Evolutionary conservation across 1,284 basidiomycete species (phyloP), one percentile per base, ranked within the genome.

Genomic region (Retiboletus flavoniger): DNA sequence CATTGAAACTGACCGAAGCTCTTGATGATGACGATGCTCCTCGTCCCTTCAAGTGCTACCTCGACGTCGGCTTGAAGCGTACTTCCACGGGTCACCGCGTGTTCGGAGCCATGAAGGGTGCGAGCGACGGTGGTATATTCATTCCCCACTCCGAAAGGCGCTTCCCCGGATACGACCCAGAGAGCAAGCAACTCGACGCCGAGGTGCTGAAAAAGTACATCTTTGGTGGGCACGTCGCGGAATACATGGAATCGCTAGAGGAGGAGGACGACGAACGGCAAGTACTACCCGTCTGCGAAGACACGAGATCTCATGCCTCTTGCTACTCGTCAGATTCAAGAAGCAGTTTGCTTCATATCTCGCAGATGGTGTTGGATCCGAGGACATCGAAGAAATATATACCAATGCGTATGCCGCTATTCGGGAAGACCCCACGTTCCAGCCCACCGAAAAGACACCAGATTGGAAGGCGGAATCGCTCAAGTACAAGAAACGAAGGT

Each of bases 221-320:
- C 75, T 94, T 85, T 70, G 96, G 95, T 74, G 95, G 95, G 53
- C 95, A 99, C 75, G 89, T 99, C 58, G 93, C 97, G 59, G 97
- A 99, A 78, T 99, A 98, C 84, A 99, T 99, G 97, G 94, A 99
- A 80, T 91, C 87, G 49, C 81, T 99, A 57, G 97, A 99, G 80
- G 97, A 99, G 84, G 97, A 99, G 79, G 97, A 99, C 74, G 97
- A 98, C 71, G 96, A 98, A 78, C 84, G 95, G 84, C 84, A 63
- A 59, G 81, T 71, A 14, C 11, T 35, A 19, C 4, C 11, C 16
- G 4, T 35, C 10, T 21, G 6, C 42, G 14, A 40, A 38, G 19
- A 48, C 11, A 7, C 19, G 11, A 19, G n/a, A 38, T 54, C 55
- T 67, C 26, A 58, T 41, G 28, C 14, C 43, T 46, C 32, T 41